These are phyloP conservation scores for Senna tora DNA, from an alignment of 306 rosid genomes.

Conservation along the genomic window DNA sequence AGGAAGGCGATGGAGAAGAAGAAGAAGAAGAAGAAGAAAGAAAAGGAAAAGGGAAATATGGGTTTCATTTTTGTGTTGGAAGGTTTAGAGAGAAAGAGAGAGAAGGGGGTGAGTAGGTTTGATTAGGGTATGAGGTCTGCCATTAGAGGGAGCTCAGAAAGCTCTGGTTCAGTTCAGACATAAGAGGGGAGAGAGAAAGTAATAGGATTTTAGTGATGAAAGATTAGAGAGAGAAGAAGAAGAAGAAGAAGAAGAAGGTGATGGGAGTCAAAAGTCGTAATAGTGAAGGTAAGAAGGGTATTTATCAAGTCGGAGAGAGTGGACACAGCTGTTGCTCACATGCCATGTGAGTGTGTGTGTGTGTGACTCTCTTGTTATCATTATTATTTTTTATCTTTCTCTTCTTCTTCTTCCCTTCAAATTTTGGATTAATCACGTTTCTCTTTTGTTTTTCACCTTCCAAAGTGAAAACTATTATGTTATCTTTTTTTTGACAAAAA, in stretches of 20 bases:
- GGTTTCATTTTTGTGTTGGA: constrained; percentile 41
- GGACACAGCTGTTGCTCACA: constrained; percentile 82
- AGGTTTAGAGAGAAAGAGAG: background rate
- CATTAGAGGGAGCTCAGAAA: constrained; percentile 59
- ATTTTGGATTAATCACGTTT: no score
- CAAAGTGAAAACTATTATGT: no score
- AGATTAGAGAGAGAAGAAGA: constrained; percentile 17
- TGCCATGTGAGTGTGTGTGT: constrained; percentile 61
- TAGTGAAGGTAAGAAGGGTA: constrained; percentile 69
- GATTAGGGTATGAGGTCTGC: constrained; percentile 51
- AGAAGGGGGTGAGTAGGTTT: background rate
- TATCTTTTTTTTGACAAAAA: no score
- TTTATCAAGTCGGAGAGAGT: constrained; percentile 63
- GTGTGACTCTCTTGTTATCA: background rate
- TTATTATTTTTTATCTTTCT: no score
- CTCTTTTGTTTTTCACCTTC: no score
- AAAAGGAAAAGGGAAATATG: background rate
- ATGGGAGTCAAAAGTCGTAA: constrained; percentile 66
- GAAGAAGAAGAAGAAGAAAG: constrained; percentile 3
- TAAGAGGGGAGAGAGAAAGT: constrained; percentile 16
- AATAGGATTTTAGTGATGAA: no score
- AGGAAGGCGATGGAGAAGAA: constrained; percentile 27
- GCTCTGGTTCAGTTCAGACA: constrained; percentile 34
- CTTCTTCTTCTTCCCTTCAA: no score
- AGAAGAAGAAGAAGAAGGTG: background rate